Base-by-base conservation (phyloP, 176 grass and related monocot genomes). In the sorghum (Sorghum bicolor) region DNA sequence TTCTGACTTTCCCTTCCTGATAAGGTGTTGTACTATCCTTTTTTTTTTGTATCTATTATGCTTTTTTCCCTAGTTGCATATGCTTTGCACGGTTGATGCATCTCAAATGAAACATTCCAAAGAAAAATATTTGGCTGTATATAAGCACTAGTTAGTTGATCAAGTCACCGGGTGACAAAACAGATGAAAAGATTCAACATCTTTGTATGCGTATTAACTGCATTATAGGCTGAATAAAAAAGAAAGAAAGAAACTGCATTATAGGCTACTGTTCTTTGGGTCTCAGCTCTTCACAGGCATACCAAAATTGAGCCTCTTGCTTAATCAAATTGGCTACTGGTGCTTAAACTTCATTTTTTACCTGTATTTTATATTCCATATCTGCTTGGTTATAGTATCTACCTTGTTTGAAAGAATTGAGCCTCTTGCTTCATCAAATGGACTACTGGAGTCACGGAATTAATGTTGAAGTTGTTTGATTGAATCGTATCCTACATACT, bases 401-500 rank as follows among this genome's bases (percentile, higher is more conserved):
- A 60, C 4, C 45, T 69, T 74, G 24, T 69, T 36, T 33, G 1
- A 31, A 34, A 62, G 8, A 24, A 78, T 36, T 45, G 7, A 47
- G 6, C 29, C 20, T 74, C 29, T 74, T 64, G 3, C 39, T 64
- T 36, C 13, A 67, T 26, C 70, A 57, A 67, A 62, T 40, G 16
- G 38, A 11, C 31, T 26, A 30, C 25, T 71, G 79, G 65, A 32
- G 48, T 55, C 44, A 81, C 45, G 8, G 41, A 37, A 70, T 70
- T 78, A 78, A 44, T 2, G 2, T 65, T 50, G 11, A 33, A 45
- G 31, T 48, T 48, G 1, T 45, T 50, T 80, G 28, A 4, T 82
- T 37, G 62, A 76, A 47, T 44, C 76, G 8, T 57, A 58, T 37
- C 20, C 20, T 67, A 55, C 30, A 80, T 72, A 48, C 29, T 87